phyloP scores from a whole-genome alignment of 805 yeast genomes.

The Candida chilensis region DNA sequence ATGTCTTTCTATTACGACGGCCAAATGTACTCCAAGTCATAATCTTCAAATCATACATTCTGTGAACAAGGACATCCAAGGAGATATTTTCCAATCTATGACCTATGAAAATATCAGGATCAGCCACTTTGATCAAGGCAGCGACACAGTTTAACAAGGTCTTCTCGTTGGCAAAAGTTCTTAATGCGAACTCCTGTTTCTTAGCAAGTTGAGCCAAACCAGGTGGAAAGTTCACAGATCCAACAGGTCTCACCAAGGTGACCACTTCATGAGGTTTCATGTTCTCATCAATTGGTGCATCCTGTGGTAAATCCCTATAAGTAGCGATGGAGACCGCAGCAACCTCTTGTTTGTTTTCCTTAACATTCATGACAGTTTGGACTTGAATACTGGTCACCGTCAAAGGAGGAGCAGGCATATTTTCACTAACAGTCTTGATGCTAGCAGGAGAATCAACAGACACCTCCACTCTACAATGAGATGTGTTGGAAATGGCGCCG shows the following conservation, averaged over 20 bases:
- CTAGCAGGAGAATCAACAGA: constrained; percentile 38
- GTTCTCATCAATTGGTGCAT: constrained; percentile 59
- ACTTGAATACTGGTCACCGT: constrained; percentile 69
- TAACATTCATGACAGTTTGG: constrained; percentile 72
- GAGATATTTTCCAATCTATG: constrained; percentile 77
- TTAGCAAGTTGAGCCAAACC: constrained; percentile 59
- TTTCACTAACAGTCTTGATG: constrained; percentile 37
- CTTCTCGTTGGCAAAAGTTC: constrained; percentile 64
- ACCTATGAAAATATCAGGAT: constrained; percentile 89
- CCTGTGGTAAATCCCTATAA: constrained; percentile 62
- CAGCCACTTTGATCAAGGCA: constrained; percentile 60
- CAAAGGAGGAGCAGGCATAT: constrained; percentile 51
- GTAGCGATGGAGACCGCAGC: constrained; percentile 76
- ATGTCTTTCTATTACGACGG: constrained; percentile 62
- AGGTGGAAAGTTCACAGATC: constrained; percentile 57
- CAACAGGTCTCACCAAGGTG: constrained; percentile 77
- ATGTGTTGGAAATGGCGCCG: constrained; percentile 44
- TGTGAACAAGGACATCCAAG: constrained; percentile 69
- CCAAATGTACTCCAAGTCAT: constrained; percentile 78
- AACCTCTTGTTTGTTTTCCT: constrained; percentile 74
- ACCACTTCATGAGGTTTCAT: constrained; percentile 50
- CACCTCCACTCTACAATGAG: constrained; percentile 79
- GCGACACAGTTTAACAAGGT: constrained; percentile 67
- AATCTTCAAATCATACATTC: constrained; percentile 70
- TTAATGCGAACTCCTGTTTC: constrained; percentile 40